Base-by-base conservation (phyloP, 2,329 filamentous ascomycete species). In the Ophiostoma ulmi region DNA sequence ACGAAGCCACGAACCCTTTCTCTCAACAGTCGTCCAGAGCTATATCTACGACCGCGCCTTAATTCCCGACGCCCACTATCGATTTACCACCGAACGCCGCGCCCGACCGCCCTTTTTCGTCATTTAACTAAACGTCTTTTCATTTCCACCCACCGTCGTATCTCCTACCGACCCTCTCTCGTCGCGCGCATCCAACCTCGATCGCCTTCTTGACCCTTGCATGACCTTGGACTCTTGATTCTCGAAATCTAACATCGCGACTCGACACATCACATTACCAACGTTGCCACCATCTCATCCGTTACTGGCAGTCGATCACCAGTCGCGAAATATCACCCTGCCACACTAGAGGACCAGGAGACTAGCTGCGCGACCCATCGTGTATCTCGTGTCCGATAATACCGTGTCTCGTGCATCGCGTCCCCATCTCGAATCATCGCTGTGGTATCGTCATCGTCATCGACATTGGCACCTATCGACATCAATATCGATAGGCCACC, bases 341-440 rank as follows among this genome's bases (percentile, higher is more conserved):
- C 22, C 52, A 26, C 52, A 26, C 52, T 48, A 48, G 38, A 39
- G 44, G 44, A 4, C 31, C 31, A 31, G 31, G 31, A 44, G 14
- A 26, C 52, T 63, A 63, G 58, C 58, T 35, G 58, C 58, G 58
- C 58, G 26, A 63, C 52, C 11, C 52, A n/a, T 48, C 44, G 44
- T 48, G 44, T 26, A 58, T 58, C 52, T 63, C 58, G 58, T 63
- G 58, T 63, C 58, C 58, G 58, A 63, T 63, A 13, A 36, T 14
- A 39, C 1, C 61, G 61, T 61, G 69, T 61, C 48, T 44, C 52
- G 65, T 65, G 64, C 69, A 39, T 58, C 20, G 26, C 52, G 36
- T 22, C 69, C 17, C 63, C 69, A 67, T 70, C 69, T 17, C 61
- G 69, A 52, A 31, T 8, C 58, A 48, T 36, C 48, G 10, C 31